Base-by-base conservation (phyloP, 805 yeast species). In the Candida fluviatilis region DNA sequence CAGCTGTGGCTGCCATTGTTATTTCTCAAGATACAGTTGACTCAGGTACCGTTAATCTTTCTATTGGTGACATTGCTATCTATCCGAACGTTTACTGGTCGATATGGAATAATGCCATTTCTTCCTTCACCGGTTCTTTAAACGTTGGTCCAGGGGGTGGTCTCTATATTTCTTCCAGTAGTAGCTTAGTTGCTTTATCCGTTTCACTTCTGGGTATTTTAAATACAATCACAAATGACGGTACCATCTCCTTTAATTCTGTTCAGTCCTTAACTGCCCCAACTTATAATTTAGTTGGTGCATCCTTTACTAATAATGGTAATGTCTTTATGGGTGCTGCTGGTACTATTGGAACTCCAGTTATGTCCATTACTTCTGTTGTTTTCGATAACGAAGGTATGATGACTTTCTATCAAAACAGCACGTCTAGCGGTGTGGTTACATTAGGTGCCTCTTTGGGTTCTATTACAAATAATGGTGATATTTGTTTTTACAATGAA, bases 71-170 rank as follows among this genome's bases (percentile, higher is more conserved):
- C 35, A 38, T 53, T 19, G 47, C 39, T 11, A 42, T 60, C 17
- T 31, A 34, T 12, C 35, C 49, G 1, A 57, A 55, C 26, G 60
- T 46, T 3, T 53, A 46, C 36, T 58, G 51, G 46, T 56, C 64
- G 8, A 54, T 59, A 19, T 46, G 57, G 27, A 46, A 54, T 35
- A 54, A 51, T 37, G 43, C 54, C 5, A 8, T 47, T 14, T 41
- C 51, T 10, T 40, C 44, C 12, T 40, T 58, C 18, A 42, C 50
- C 31, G 64, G 66, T 23, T 14, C 33, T 13, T 42, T 60, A 14
- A 35, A 42, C 36, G 52, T 45, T 31, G 40, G 53, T 4, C 46
- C 37, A 24, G 43, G 51, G 6, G 63, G 62, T 25, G 55, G 47
- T 8, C 51, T 57, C 28, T 59, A 49, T 27, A 46, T 57, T 17